Evolutionary conservation across 2,329 filamentous ascomycete genomes (phyloP).

Genomic region (Microcera coccophila): DNA sequence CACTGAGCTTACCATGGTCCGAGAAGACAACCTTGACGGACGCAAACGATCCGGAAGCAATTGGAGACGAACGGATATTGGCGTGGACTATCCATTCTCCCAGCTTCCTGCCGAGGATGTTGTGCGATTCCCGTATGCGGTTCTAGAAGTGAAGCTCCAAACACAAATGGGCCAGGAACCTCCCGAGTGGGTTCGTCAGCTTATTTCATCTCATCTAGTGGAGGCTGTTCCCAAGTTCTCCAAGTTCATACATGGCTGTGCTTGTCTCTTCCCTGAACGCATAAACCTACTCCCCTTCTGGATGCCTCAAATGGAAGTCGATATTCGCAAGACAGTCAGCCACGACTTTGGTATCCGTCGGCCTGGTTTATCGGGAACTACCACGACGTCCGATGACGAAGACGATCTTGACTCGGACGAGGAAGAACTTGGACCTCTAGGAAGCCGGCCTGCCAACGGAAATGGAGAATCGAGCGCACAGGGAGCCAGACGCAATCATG

Average conservation of each 20-base stretch:
- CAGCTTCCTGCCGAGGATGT: constrained; percentile 83
- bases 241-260: constrained; percentile 96
- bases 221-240: constrained; percentile 99
- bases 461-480: constrained; percentile 39
- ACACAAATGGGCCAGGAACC: constrained; percentile 93
- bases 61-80: constrained; percentile 96
- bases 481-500: constrained; percentile 36
- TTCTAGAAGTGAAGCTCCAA: constrained; percentile 95
- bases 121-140: constrained; percentile 89
- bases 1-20: constrained; percentile 90
- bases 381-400: constrained; percentile 73
- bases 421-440: constrained; percentile 40
- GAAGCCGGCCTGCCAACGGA: constrained; percentile 11
- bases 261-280: constrained; percentile 76
- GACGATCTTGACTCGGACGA: constrained; percentile 68
- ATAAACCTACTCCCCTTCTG: constrained; percentile 93
- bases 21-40: constrained; percentile 92
- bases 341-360: constrained; percentile 90
- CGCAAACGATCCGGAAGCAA: constrained; percentile 73
- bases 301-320: constrained; percentile 97
- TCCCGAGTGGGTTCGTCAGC: constrained; percentile 91
- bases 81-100: constrained; percentile 89
- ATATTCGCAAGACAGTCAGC: constrained; percentile 88
- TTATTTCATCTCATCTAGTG: constrained; percentile 89
- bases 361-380: constrained; percentile 67